phyloP scores from a whole-genome alignment of 2,329 filamentous ascomycete species.

The Bertia moriformis region DNA sequence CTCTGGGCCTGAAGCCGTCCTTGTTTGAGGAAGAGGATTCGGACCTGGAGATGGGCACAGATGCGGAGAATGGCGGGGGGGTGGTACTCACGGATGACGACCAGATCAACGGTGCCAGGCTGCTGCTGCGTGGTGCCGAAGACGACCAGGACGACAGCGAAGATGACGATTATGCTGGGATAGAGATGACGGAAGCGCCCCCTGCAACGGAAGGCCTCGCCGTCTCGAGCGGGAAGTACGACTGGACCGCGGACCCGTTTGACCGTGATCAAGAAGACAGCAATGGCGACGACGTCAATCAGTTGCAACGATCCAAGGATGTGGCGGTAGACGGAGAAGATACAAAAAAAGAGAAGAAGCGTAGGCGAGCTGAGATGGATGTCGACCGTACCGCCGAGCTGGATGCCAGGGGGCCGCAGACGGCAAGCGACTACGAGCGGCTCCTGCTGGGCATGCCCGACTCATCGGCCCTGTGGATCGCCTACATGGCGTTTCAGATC shows the following conservation, averaged over 20 bases:
- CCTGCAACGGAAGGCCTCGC: constrained; percentile 16
- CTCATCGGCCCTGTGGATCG: constrained; percentile 84
- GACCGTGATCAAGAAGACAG: constrained; percentile 34
- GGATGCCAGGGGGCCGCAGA: constrained; percentile 75
- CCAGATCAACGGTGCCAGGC: constrained; percentile 27
- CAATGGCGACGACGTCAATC: too few species aligned
- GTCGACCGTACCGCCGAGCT: constrained; percentile 86
- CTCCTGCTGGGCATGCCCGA: constrained; percentile 83
- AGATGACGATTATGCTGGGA: constrained; percentile 18
- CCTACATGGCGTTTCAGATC: constrained; percentile 98
- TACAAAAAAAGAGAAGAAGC: constrained; percentile 60
- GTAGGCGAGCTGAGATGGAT: constrained; percentile 62
- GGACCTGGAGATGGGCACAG: constrained; percentile 13
- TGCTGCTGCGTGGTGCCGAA: constrained; percentile 19
- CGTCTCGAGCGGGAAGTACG: constrained; percentile 63
- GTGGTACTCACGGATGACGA: constrained; percentile 25
- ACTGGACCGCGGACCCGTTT: constrained; percentile 67
- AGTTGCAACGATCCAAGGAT: constrained; percentile 27
- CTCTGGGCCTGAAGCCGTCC: constrained; percentile 81
- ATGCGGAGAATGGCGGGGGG: constrained; percentile 22
- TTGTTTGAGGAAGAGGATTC: constrained; percentile 60
- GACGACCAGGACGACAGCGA: constrained; percentile 31
- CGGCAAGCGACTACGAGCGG: constrained; percentile 81
- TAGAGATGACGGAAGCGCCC: constrained; percentile 29
- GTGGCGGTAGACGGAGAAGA: constrained; percentile 11